Evolutionary conservation across 352 stramenopile species (phyloP).

Genomic region (Globisporangium uncinulatum): DNA sequence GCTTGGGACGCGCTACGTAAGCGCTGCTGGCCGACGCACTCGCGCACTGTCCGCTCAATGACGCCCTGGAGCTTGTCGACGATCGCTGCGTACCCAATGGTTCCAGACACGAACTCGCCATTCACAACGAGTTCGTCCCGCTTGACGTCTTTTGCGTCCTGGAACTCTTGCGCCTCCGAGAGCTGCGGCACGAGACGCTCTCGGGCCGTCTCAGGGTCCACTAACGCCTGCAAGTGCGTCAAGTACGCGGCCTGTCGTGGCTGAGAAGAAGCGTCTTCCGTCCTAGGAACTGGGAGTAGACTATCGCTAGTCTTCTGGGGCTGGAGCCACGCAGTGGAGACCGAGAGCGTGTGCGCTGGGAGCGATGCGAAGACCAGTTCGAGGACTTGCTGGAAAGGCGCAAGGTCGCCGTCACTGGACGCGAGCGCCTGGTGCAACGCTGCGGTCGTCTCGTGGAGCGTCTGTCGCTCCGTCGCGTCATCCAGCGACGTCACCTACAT

Average conservation of each 20-base stretch:
- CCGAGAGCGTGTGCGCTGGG: conserved; percentile 21
- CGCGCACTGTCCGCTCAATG: conserved; percentile 28
- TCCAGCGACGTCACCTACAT: no score
- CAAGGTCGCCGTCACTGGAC: conserved; percentile 23
- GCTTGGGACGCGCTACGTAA: conserved; percentile 4
- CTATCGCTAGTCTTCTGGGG: neutral
- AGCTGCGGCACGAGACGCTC: conserved; percentile 17
- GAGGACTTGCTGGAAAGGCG: conserved; percentile 50
- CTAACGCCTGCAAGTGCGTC: conserved; percentile 22
- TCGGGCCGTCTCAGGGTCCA: conserved; percentile 2
- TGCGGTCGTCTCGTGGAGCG: conserved; percentile 24
- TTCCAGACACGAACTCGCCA: conserved; percentile 35
- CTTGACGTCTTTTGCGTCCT: conserved; percentile 77
- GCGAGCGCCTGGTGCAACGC: conserved; percentile 36
- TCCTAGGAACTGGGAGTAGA: no score
- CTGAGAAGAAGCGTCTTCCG: neutral
- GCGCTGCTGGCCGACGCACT: conserved; percentile 25
- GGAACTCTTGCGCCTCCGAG: conserved; percentile 52
- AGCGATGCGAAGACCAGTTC: conserved; percentile 46
- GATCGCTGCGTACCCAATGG: conserved; percentile 54
- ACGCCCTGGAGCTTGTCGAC: conserved; percentile 39
- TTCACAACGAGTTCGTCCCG: conserved; percentile 75
- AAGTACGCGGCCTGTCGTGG: conserved; percentile 23
- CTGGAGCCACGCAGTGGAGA: conserved; percentile 45
- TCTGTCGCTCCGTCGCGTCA: neutral